Conservation (phyloP, 2,329 filamentous ascomycete species). For the Westerdykella aurantiaca region DNA sequence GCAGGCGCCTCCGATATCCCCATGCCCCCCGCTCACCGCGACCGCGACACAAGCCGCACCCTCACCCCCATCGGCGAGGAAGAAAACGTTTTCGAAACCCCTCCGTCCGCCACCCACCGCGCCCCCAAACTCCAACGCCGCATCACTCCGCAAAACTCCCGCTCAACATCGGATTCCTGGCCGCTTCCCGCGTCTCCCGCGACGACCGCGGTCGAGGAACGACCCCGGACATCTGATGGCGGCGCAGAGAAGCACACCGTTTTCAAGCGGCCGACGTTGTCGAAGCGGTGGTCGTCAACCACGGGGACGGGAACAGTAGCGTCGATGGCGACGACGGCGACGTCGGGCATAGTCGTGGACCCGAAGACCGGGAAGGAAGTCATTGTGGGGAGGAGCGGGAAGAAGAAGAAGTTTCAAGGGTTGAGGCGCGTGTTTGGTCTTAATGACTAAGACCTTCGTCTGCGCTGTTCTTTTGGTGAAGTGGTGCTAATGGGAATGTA, state of each 20-base stretch:
- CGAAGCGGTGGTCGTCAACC: constrained; percentile 20
- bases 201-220: constrained; percentile 15
- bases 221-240: constrained; percentile 31
- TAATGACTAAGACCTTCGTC: constrained; percentile 41
- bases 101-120: constrained; percentile 10
- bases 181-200: constrained; percentile 40
- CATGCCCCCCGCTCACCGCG: constrained; percentile 23
- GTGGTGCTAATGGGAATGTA: too few species aligned
- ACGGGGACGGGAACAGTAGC: not conserved
- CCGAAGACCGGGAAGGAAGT: constrained; percentile 26
- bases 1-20: constrained; percentile 18
- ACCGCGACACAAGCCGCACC: constrained; percentile 18
- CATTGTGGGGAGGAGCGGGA: constrained; percentile 33
- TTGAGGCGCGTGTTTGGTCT: constrained; percentile 62
- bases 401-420: constrained; percentile 62
- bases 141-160: constrained; percentile 30
- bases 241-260: not conserved
- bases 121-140: constrained; percentile 47
- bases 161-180: constrained; percentile 43
- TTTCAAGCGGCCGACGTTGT: constrained; percentile 9
- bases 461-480: too few species aligned
- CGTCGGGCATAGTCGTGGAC: constrained; percentile 11
- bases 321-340: constrained; percentile 23
- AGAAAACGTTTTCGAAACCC: constrained; percentile 23
- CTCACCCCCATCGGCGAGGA: constrained; percentile 34